Base-by-base conservation (phyloP, 768 basidiomycete species). In the Lyophyllum semitale region DNA sequence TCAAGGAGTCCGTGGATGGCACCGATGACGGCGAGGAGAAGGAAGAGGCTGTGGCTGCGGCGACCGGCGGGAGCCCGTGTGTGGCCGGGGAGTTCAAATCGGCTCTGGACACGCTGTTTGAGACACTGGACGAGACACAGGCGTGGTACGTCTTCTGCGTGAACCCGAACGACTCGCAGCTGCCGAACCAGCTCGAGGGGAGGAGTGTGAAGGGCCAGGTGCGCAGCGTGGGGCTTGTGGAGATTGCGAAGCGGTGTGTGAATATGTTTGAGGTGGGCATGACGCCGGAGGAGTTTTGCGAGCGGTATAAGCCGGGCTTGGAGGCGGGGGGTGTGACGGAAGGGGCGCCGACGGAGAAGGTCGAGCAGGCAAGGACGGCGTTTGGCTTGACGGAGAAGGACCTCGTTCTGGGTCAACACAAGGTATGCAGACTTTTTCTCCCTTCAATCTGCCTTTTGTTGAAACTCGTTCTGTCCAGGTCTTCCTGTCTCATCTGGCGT, bases 151-250 rank as follows among this genome's bases (percentile, higher is more conserved):
- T 97, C 17, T 93, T 96, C 72, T 97, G 94, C 65, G 72, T 98
- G 62, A 94, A 91, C 68, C 94, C 95, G 4, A 99, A 98, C 66
- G 95, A 98, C 73, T 88, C 93, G 23, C 96, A 96, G 66, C 73
- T 98, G 18, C 94, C 95, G 35, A 93, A 94, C 67, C 95, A 98
- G 68, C 76, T 98, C 49, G 96, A 98, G 74, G 91, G 92, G 11
- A 79, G 95, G 42, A 87, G 89, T 37, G 89, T 98, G 46, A 96
- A 95, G 69, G 91, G 91, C 0, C 96, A 98, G 72, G 88, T 98
- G 33, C 80, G 91, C 47, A 89, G 90, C 53, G 65, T 88, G 23
- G 92, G 94, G 0, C 64, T 98, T 62, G 73, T 87, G 2, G 91
- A 93, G 72, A 81, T 98, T 58, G 84, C 89, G 6, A 83, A 79